These are phyloP conservation scores for Psidium guajava DNA, from an alignment of 345 rosid genomes.

Conservation along the genomic window DNA sequence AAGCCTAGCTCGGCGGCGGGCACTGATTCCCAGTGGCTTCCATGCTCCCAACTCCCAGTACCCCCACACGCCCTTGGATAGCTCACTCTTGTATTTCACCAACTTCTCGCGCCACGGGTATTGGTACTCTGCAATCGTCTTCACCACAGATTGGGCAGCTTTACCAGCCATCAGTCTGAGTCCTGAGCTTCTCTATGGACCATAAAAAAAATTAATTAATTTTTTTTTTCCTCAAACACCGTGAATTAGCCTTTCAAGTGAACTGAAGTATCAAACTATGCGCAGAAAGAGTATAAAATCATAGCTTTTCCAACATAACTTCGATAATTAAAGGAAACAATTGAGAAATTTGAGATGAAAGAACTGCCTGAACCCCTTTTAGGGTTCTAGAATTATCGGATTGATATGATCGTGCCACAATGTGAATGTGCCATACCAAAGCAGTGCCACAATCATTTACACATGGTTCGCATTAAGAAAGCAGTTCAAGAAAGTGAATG, in stretches of 20 bases:
- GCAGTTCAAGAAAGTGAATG: not conserved
- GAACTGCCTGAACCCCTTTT: not conserved
- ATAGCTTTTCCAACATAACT: not conserved
- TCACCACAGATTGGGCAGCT: constrained; percentile 49
- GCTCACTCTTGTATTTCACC: constrained; percentile 58
- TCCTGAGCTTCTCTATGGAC: not conserved
- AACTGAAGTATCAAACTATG: not conserved
- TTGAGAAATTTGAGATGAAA: not conserved
- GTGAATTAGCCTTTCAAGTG: not conserved
- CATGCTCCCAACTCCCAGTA: constrained; percentile 91
- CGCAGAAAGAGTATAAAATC: not conserved
- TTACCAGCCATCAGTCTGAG: constrained; percentile 51
- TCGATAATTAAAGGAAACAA: not conserved
- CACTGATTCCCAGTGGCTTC: constrained; percentile 86
- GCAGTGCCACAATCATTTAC: not conserved
- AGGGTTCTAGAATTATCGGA: not conserved
- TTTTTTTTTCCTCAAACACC: not conserved
- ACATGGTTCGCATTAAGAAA: not conserved
- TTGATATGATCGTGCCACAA: not conserved
- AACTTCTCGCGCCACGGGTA: constrained; percentile 81
- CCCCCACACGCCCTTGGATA: constrained; percentile 84
- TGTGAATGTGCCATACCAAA: not conserved
- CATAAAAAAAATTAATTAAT: not conserved
- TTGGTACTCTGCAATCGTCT: constrained; percentile 44
- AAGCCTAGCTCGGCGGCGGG: constrained; percentile 71